Evolutionary conservation across 805 yeast genomes (phyloP).

Genomic region (Candida alai): DNA sequence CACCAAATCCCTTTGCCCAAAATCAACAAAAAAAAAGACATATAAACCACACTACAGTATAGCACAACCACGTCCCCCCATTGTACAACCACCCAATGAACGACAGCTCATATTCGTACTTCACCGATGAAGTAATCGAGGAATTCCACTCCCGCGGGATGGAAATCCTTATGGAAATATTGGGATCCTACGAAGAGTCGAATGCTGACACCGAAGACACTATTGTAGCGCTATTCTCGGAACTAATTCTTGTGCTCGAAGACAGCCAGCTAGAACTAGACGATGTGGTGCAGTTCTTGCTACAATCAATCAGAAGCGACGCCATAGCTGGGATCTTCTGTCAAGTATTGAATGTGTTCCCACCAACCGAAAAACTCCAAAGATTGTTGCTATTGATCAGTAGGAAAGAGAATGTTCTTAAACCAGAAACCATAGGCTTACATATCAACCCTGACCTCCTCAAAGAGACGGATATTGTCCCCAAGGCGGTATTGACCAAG

Average conservation of each 20-base stretch:
- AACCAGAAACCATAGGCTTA: conserved; percentile 28
- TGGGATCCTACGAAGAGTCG: conserved; percentile 24
- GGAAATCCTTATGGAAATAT: conserved; percentile 26
- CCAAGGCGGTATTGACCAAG: conserved; percentile 30
- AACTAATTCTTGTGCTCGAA: conserved; percentile 26
- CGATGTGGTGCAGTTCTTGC: conserved; percentile 20
- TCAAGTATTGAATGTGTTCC: conserved; percentile 37
- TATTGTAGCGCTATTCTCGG: conserved; percentile 29
- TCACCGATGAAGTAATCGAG: conserved; percentile 28
- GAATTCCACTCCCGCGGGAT: conserved; percentile 30
- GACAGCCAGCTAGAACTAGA: conserved; percentile 15
- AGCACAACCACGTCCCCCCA: too few relatives aligned
- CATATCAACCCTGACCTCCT: conserved; percentile 27
- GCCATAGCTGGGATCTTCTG: conserved; percentile 31
- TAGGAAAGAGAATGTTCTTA: conserved; percentile 22
- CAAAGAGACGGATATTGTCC: conserved; percentile 25
- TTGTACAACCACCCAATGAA: too few relatives aligned
- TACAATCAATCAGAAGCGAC: conserved; percentile 27
- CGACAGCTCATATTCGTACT: conserved; percentile 18
- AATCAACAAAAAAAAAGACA: too few relatives aligned
- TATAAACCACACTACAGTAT: too few relatives aligned
- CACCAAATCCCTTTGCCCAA: too few relatives aligned
- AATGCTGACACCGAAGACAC: conserved; percentile 14
- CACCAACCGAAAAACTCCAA: conserved; percentile 19
- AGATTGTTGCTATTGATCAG: conserved; percentile 20